phyloP scores from a whole-genome alignment of 768 basidiomycete genomes.

The Amanita thiersii region DNA sequence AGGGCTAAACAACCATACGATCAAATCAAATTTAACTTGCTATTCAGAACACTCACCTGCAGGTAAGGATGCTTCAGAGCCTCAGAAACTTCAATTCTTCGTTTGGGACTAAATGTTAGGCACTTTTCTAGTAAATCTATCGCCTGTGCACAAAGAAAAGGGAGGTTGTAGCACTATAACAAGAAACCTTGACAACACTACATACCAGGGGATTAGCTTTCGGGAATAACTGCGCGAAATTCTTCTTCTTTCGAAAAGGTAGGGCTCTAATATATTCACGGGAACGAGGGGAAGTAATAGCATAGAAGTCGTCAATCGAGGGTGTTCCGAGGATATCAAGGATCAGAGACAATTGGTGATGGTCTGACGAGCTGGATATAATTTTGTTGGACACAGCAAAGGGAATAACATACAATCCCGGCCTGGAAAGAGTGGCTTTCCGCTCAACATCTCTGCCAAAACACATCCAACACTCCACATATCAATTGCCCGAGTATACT shows the following conservation, averaged over 20 bases:
- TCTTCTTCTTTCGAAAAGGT: slow-evolving; percentile 76
- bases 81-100: slow-evolving; percentile 82
- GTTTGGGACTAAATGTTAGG: slow-evolving; percentile 79
- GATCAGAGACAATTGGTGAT: slow-evolving; percentile 89
- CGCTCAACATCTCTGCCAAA: slow-evolving; percentile 84
- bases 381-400: slow-evolving; percentile 10
- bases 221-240: slow-evolving; percentile 63
- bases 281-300: slow-evolving; percentile 71
- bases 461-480: slow-evolving; percentile 87
- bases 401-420: slow-evolving; percentile 60
- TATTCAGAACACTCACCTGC: slow-evolving; percentile 38
- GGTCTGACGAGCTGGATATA: slow-evolving; percentile 43
- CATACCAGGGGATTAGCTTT: slow-evolving; percentile 62
- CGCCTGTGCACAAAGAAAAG: slow-evolving; percentile 34
- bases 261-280: slow-evolving; percentile 86
- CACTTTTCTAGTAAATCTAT: slow-evolving; percentile 75
- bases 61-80: slow-evolving; percentile 88
- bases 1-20: slow-evolving; percentile 39
- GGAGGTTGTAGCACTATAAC: not conserved
- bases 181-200: slow-evolving; percentile 14
- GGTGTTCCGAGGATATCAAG: slow-evolving; percentile 91
- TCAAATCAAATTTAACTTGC: slow-evolving; percentile 5
- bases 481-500: slow-evolving; percentile 85
- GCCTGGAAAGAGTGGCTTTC: slow-evolving; percentile 94
- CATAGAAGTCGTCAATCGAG: slow-evolving; percentile 90